Evolutionary conservation across 345 rosid genomes (phyloP), one percentile per base, ranked within the genome.

Genomic region (Arabis alpina): DNA sequence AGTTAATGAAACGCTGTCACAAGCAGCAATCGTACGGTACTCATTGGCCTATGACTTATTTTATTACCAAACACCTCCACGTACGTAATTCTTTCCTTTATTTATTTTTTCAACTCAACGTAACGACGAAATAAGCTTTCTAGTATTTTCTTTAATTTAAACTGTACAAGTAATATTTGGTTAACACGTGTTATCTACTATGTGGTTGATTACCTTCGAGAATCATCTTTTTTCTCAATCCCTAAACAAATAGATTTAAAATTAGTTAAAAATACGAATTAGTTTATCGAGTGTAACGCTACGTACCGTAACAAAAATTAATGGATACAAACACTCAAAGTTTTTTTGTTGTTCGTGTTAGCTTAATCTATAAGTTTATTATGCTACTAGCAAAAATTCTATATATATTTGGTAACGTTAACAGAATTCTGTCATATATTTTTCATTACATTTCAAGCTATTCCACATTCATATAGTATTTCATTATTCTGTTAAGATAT

Each of bases 111-210:
- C 30, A 3, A 10, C 10, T 25, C 23, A 11, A 68, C 64, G 30
- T 56, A 48, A 63, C 77, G 77, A 77, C 81, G 74, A 62, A 62
- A 44, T 39, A 23, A 62, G 66, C 77, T 77, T 77, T 72, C 43
- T 42, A n/a, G n/a, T n/a, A n/a, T 53, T 64, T 34, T 11, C 49
- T 41, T 40, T 36, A 23, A 24, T 56, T 73, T 66, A 16, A 9
- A 37, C 64, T 67, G 13, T 50, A 75, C 74, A 63, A 41, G 66
- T 76, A 62, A 57, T 42, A 50, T 70, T 39, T 68, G 53, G 30
- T 45, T 34, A 14, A 37, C 15, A 75, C 74, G 57, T 68, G 68
- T 60, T 68, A 36, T 12, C 24, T 37, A 2, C 2, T 2, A 2
- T 9, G 6, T 73, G 68, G 73, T 53, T 52, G 42, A 52, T 52